phyloP scores from a whole-genome alignment of 139 green algal genomes.

The Haematococcus sp. region DNA sequence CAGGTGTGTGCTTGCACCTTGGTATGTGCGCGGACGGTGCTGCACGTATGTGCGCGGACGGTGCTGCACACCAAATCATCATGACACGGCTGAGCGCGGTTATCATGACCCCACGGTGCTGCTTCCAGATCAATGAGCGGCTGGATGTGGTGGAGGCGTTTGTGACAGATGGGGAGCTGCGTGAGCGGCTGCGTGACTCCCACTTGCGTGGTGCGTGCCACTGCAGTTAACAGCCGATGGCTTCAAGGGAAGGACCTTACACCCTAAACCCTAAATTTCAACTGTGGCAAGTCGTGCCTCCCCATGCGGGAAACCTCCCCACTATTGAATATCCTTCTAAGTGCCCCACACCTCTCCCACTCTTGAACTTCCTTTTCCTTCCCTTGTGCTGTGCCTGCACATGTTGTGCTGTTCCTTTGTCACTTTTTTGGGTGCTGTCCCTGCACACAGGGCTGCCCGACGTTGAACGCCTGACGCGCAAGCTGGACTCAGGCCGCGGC shows the following conservation, averaged over 20 bases:
- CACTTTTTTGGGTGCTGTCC: too few relatives aligned
- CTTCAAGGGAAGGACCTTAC: too few relatives aligned
- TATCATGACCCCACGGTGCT: background rate
- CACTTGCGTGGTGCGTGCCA: conserved; percentile 36
- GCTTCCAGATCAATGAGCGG: conserved; percentile 57
- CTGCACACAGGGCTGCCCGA: conserved; percentile 81
- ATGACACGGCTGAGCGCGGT: background rate
- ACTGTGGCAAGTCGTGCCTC: too few relatives aligned
- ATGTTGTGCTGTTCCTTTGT: too few relatives aligned
- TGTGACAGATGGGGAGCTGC: conserved; percentile 60
- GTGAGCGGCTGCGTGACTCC: conserved; percentile 65
- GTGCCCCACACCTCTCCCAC: background rate
- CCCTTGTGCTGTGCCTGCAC: too few relatives aligned
- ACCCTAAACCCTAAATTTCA: too few relatives aligned
- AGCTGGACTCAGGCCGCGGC: conserved; percentile 67
- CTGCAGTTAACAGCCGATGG: too few relatives aligned
- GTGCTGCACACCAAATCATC: background rate
- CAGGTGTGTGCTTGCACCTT: background rate
- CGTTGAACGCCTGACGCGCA: conserved; percentile 82
- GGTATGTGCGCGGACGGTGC: background rate
- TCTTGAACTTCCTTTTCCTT: too few relatives aligned
- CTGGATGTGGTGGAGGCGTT: conserved; percentile 88
- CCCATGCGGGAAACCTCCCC: too few relatives aligned
- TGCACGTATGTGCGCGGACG: background rate
- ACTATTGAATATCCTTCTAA: background rate